Conservation (phyloP, 2,329 filamentous ascomycete species). For the Seiridium unicorne region DNA sequence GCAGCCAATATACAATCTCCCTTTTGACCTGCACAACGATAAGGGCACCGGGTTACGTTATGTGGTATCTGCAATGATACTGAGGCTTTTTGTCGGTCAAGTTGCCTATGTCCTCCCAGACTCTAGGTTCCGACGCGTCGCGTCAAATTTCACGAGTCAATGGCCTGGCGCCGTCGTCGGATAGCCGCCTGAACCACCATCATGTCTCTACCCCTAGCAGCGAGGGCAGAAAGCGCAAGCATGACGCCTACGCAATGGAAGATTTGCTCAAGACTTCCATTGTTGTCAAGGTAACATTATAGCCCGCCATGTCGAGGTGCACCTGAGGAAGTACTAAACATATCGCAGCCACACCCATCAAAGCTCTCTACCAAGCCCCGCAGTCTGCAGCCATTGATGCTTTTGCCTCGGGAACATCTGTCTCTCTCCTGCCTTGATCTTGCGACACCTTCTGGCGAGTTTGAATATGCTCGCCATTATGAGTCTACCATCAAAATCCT, state of each 20-base stretch:
- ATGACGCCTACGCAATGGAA: constrained; percentile 43
- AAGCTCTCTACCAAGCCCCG: constrained; percentile 52
- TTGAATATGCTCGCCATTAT: constrained; percentile 55
- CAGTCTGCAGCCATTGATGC: constrained; percentile 58
- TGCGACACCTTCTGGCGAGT: constrained; percentile 44
- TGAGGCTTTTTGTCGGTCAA: not conserved
- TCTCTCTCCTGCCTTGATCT: constrained; percentile 63
- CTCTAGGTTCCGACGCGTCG: constrained; percentile 44
- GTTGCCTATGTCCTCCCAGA: constrained; percentile 20
- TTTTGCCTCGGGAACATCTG: constrained; percentile 60
- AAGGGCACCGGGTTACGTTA: constrained; percentile 10
- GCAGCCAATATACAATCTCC: not conserved
- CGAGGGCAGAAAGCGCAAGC: constrained; percentile 32
- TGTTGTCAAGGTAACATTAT: constrained; percentile 44
- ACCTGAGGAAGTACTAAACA: not conserved
- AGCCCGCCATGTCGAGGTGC: not conserved
- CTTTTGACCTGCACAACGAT: not conserved
- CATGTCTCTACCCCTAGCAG: constrained; percentile 20
- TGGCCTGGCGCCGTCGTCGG: constrained; percentile 27
- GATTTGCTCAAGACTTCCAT: constrained; percentile 52
- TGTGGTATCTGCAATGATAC: constrained; percentile 22
- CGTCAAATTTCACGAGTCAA: constrained; percentile 35
- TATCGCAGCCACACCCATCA: constrained; percentile 52
- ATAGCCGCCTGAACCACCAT: constrained; percentile 36
- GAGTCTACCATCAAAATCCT: constrained; percentile 62